Base-by-base conservation (phyloP, 2,329 filamentous ascomycete species). In the Alternaria sp. region DNA sequence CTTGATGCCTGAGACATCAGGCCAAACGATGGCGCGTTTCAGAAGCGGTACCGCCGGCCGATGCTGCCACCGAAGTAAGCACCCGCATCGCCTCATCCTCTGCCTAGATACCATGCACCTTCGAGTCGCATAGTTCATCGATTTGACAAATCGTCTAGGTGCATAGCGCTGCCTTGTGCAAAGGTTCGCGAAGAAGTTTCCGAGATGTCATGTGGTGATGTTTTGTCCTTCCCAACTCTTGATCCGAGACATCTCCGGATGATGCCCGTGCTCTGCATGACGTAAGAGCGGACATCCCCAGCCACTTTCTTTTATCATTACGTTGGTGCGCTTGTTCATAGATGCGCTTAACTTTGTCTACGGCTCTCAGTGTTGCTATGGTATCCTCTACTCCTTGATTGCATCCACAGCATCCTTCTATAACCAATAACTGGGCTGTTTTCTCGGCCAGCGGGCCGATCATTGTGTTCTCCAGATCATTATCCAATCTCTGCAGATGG, bases 21-120 rank as follows among this genome's bases (percentile, higher is more conserved):
- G 43, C 55, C 58, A 54, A 47, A 62, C 55, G 43, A 33, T 4
- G 55, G 60, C 45, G 49, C 14, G 60, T 62, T 62, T 62, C 60
- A 59, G 43, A 46, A 28, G 23, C 25, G 23, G 46, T 21, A 33
- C 55, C 10, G 49, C 6, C 47, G 28, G 23, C 55, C 11, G 25
- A 51, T 21, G 37, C 49, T 53, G 33, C 49, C 37, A 18, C 49
- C 21, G 20, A 50, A 41, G 46, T 44, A 41, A 51, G 21, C 46
- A 45, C 26, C 46, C 51, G 26, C 8, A 18, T 37, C 25, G 37
- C 30, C 5, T 33, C 21, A 14, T 5, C 30, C 18, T 33, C 11
- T 49, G 11, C 11, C 23, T 3, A 9, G 37, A 41, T 18, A 41
- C 37, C n/a, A 9, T 15, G 28, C 18, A 14, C 14, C 12, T 41